These are phyloP conservation scores for Leccinum variicolor DNA, from an alignment of 768 basidiomycete species.

Conservation along the genomic window DNA sequence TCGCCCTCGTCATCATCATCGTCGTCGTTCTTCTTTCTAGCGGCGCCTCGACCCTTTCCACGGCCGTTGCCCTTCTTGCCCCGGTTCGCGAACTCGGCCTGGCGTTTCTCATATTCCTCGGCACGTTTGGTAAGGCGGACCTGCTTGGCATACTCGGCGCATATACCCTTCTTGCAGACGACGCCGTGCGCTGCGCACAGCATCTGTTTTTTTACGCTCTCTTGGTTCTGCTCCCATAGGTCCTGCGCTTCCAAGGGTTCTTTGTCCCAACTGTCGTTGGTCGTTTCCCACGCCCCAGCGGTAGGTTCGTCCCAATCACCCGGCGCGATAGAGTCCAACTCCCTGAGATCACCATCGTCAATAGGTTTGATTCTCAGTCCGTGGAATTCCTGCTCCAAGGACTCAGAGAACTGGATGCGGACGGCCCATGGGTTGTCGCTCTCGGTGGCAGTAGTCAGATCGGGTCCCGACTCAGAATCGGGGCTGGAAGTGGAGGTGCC, in stretches of 20 bases:
- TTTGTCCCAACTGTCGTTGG: slow-evolving; percentile 13
- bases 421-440: slow-evolving; percentile 23
- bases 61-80: slow-evolving; percentile 20
- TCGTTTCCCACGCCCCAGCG: slow-evolving; percentile 1
- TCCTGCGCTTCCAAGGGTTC: slow-evolving; percentile 21
- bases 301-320: slow-evolving; percentile 12
- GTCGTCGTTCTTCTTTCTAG: slow-evolving; percentile 8
- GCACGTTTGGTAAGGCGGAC: slow-evolving; percentile 16
- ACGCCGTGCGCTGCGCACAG: slow-evolving; percentile 32
- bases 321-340: slow-evolving; percentile 26
- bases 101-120: slow-evolving; percentile 18
- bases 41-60: slow-evolving; percentile 6
- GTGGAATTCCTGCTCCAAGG: slow-evolving; percentile 30
- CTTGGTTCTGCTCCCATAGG: slow-evolving; percentile 18
- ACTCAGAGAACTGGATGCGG: slow-evolving; percentile 23
- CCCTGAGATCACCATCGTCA: slow-evolving; percentile 12
- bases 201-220: slow-evolving; percentile 5
- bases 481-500: slow-evolving; percentile 24
- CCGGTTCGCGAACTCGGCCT: slow-evolving; percentile 10
- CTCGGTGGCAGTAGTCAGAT: slow-evolving; percentile 20
- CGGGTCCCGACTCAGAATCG: slow-evolving; percentile 26
- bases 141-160: slow-evolving; percentile 30
- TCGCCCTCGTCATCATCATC: slow-evolving; percentile 1
- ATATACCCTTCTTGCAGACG: slow-evolving; percentile 38
- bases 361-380: slow-evolving; percentile 17